phyloP scores from a whole-genome alignment of 1,139 yeast genomes.

The Candida sojae region DNA sequence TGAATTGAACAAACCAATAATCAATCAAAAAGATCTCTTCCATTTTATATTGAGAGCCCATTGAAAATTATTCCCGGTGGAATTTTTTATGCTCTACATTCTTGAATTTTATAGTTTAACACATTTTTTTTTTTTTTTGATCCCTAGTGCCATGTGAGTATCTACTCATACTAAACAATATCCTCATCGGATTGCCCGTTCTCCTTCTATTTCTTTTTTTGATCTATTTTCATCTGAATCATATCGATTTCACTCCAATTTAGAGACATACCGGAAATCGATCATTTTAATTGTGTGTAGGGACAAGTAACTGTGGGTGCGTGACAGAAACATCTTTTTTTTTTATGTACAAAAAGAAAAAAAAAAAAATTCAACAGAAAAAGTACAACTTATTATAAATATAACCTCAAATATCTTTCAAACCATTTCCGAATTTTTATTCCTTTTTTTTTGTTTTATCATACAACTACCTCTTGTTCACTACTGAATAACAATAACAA shows the following conservation, averaged over 20 bases:
- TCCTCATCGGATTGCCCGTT: too few relatives aligned
- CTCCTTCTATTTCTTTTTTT: neutral
- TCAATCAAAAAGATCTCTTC: conserved; percentile 2
- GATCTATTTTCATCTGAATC: neutral
- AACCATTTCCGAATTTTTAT: neutral
- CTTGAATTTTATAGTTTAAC: conserved; percentile 1
- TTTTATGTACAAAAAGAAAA: neutral
- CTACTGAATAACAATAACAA: too few relatives aligned
- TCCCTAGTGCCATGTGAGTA: neutral
- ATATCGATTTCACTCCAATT: neutral
- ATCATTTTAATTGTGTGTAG: neutral
- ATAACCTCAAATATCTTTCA: neutral
- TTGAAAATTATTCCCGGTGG: neutral
- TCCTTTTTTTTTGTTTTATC: neutral
- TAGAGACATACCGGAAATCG: neutral
- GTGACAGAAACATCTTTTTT: neutral
- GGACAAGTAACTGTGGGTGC: neutral
- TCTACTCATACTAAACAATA: neutral
- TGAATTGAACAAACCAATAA: neutral
- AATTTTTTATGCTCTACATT: neutral
- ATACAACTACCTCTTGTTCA: too few relatives aligned
- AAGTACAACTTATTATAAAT: conserved; percentile 1
- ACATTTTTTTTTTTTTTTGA: neutral
- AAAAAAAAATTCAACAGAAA: neutral
- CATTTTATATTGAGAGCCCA: conserved; percentile 1